Evolutionary conservation across 179 eudicot genomes (phyloP).

Genomic region (Silene coronaria): DNA sequence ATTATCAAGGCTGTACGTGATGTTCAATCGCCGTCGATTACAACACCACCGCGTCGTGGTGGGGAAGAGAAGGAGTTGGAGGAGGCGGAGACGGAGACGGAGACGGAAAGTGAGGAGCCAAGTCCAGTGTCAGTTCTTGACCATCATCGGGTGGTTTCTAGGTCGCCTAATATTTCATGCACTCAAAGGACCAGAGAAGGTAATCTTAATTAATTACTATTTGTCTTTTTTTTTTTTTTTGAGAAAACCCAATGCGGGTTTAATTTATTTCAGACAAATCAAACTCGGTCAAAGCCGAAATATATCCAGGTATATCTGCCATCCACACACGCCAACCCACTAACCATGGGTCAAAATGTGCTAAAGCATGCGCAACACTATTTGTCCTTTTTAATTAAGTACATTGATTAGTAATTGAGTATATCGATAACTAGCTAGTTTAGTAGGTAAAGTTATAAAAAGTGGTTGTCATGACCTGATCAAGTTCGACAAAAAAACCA

Average conservation of each 20-base stretch:
- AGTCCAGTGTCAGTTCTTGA: slow-evolving; percentile 47
- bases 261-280: too few species aligned
- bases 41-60: slow-evolving; percentile 5
- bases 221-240: neutral
- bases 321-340: too few species aligned
- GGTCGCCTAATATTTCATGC: slow-evolving; percentile 24
- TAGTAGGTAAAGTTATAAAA: too few species aligned
- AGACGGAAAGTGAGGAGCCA: slow-evolving; percentile 27
- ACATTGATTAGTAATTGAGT: too few species aligned
- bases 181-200: slow-evolving; percentile 22
- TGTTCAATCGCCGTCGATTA: slow-evolving; percentile 15
- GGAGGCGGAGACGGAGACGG: slow-evolving; percentile 16
- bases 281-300: too few species aligned
- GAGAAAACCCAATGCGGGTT: too few species aligned
- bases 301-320: too few species aligned
- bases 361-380: too few species aligned
- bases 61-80: slow-evolving; percentile 11
- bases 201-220: slow-evolving; percentile 3
- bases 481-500: too few species aligned
- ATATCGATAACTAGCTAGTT: too few species aligned
- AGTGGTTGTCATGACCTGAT: too few species aligned
- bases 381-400: neutral
- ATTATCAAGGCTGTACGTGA: slow-evolving; percentile 48
- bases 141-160: slow-evolving; percentile 13
- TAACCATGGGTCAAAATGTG: too few species aligned